Conservation (phyloP, 805 yeast genomes). For the Maudiozyma serrabonitensis region DNA sequence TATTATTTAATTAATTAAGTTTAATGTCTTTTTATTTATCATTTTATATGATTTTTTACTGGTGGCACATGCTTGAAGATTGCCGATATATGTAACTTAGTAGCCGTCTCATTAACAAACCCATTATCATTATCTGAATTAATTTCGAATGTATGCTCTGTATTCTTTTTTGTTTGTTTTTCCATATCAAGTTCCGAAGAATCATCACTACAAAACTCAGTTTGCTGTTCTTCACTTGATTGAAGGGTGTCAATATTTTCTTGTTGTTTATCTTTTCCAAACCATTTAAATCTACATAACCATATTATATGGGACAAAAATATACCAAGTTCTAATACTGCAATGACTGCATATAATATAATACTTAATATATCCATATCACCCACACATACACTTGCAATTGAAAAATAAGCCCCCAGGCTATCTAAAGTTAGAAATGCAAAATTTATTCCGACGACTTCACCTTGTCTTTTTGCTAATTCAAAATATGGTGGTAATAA, state of each 20-base stretch:
- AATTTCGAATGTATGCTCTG: no score
- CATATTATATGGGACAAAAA: conserved; percentile 60
- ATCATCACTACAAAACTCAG: not conserved
- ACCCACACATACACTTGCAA: conserved; percentile 51
- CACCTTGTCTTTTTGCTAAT: conserved; percentile 64
- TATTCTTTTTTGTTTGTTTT: no score
- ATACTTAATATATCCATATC: conserved; percentile 71
- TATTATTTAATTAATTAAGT: no score
- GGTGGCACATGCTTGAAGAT: no score
- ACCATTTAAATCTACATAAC: conserved; percentile 39
- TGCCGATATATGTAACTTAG: no score
- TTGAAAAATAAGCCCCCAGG: conserved; percentile 72
- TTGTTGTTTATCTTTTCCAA: not conserved
- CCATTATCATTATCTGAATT: no score
- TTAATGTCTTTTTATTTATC: no score
- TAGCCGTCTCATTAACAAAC: no score
- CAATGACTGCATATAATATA: conserved; percentile 62
- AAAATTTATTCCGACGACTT: conserved; percentile 84
- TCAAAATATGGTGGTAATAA: conserved; percentile 85
- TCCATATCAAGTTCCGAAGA: no score
- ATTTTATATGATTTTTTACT: no score
- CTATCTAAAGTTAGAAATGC: conserved; percentile 66
- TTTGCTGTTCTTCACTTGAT: not conserved
- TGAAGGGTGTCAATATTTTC: not conserved
- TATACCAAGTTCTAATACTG: conserved; percentile 69